Evolutionary conservation across 2,329 filamentous ascomycete species (phyloP).

Genomic region (Scedosporium aurantiacum): DNA sequence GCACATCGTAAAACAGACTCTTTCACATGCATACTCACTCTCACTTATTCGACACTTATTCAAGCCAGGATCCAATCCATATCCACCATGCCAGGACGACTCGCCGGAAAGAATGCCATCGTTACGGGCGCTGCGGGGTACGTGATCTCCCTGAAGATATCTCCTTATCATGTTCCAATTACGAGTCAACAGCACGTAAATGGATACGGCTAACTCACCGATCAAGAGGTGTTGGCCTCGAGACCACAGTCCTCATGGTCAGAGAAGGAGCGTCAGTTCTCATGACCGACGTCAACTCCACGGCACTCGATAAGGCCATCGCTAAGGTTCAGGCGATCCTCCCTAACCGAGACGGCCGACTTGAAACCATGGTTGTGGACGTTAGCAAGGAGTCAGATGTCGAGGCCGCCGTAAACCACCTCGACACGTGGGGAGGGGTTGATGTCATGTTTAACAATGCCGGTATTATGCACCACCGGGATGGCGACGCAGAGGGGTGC

Average conservation of each 20-base stretch:
- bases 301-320: constrained; percentile 50
- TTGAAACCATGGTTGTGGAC: constrained; percentile 46
- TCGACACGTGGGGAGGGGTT: constrained; percentile 59
- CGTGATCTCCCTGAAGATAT: no score
- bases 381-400: constrained; percentile 60
- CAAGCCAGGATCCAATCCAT: no score
- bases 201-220: no score
- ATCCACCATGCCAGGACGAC: no score
- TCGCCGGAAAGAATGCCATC: no score
- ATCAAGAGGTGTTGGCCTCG: constrained; percentile 58
- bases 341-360: constrained; percentile 31
- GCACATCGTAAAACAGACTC: no score
- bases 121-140: no score
- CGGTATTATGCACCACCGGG: constrained; percentile 64
- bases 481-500: constrained; percentile 54
- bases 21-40: no score
- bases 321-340: constrained; percentile 49
- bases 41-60: no score
- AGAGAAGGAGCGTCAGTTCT: constrained; percentile 61
- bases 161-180: no score
- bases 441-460: constrained; percentile 75
- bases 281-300: constrained; percentile 57
- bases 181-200: no score
- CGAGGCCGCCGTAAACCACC: constrained; percentile 44
- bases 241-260: constrained; percentile 62